Conservation (phyloP, 2,329 filamentous ascomycete genomes). For the Beauveria medogensis region DNA sequence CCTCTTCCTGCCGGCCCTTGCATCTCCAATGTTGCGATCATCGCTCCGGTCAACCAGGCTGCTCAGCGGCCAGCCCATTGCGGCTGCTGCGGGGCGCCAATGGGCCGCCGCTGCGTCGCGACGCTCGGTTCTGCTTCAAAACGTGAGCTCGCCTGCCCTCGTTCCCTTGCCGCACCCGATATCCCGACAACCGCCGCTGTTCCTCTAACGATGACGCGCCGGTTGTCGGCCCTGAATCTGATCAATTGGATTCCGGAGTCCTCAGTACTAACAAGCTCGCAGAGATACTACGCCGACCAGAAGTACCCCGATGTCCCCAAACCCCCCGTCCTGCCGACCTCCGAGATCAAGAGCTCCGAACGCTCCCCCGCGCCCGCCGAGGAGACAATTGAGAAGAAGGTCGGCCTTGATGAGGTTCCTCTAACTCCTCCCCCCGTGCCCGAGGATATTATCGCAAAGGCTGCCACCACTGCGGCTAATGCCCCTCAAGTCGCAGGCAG, state of each 20-base stretch:
- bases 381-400: constrained; percentile 30
- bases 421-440: constrained; percentile 29
- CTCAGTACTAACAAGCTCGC: constrained; percentile 4
- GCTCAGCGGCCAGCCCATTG: constrained; percentile 46
- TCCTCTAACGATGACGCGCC: neutral
- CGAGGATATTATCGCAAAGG: constrained; percentile 22
- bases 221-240: neutral
- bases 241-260: too few relatives aligned
- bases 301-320: constrained; percentile 44
- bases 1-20: constrained; percentile 32
- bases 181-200: neutral
- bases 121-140: constrained; percentile 19
- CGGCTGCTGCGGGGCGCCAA: constrained; percentile 48
- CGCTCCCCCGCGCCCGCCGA: constrained; percentile 30
- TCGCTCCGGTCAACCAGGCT: constrained; percentile 58
- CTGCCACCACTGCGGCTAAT: constrained; percentile 17
- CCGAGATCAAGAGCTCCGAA: constrained; percentile 43
- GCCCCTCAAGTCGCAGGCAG: constrained; percentile 21
- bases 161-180: too few relatives aligned
- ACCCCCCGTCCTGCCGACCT: constrained; percentile 44
- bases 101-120: constrained; percentile 39
- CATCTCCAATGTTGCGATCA: constrained; percentile 59
- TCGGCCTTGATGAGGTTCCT: constrained; percentile 30
- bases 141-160: constrained; percentile 3
- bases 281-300: constrained; percentile 51